Evolutionary conservation across 306 rosid genomes (phyloP), one percentile per base, ranked within the genome.

Genomic region (Gynostemma pentaphyllum): DNA sequence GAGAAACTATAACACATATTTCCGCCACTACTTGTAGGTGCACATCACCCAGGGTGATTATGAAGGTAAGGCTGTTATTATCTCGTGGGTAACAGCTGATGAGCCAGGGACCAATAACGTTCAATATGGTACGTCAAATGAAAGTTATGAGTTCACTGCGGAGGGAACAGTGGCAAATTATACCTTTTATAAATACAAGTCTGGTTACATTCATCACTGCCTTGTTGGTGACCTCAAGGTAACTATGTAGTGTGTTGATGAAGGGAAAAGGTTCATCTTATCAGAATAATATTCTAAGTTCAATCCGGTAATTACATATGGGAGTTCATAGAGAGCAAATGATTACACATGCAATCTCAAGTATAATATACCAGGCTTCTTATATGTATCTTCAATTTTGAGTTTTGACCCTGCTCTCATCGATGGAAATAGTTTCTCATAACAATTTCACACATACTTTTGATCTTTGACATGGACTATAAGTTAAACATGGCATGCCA

Each of bases 11-110:
- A n/a, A n/a, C n/a, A n/a, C n/a, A 45, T 23, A 50, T 15, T 26
- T 39, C 36, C 50, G 5, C 12, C 32, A 19, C 24, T 65, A 37
- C 16, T 62, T 71, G 45, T 67, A 92, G 96, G 99, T 92, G 75
- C 99, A 86, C 68, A 84, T 92, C 57, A 88, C 99, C 24, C 99
- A 92, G 79, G 99, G 96, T 40, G 99, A 92, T 76, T 88, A 88
- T 54, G 95, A 92, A 60, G 99, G 95, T 64, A 86, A 72, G 76
- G 95, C 99, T 45, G 90, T 88, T 34, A 84, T 88, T 23, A 69
- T 92, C 72, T 88, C 99, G 62, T 88, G 99, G 99, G 84, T 92
- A 66, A 88, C 97, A 1, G 54, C 83, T 4, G 80, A 86, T 41
- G 83, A 79, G 68, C 85, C 90, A 45, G 99, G 87, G 62, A 14